These are phyloP conservation scores for Zizania latifolia DNA, from an alignment of 176 grass and related monocot species.

Conservation along the genomic window DNA sequence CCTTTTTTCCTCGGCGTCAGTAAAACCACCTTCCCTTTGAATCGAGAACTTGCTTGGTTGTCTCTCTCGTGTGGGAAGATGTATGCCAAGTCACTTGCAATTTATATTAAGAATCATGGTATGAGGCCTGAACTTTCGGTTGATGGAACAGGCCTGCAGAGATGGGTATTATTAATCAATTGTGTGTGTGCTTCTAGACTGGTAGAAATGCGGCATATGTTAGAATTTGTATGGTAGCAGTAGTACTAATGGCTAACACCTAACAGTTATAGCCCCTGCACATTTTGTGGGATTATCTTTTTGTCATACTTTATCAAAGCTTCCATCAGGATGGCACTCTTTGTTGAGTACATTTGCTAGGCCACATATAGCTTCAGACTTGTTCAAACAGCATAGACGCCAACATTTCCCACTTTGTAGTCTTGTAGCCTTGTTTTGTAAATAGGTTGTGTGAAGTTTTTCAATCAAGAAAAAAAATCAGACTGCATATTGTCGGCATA, in stretches of 20 bases:
- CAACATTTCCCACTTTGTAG: neutral
- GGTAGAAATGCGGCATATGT: neutral
- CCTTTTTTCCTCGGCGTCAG: neutral
- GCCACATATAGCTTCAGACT: neutral
- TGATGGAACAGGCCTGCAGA: neutral
- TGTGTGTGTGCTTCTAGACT: neutral
- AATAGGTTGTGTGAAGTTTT: neutral
- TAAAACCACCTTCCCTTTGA: neutral
- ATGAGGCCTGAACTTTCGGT: neutral
- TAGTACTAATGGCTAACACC: neutral
- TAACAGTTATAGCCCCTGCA: neutral
- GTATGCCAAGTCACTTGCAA: no score
- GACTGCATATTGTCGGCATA: neutral
- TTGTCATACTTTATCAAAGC: neutral
- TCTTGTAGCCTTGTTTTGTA: neutral
- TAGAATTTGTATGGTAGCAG: neutral
- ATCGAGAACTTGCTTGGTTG: neutral
- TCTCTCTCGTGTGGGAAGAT: neutral
- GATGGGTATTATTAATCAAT: neutral
- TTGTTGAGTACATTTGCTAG: conserved; percentile 5
- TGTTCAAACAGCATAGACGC: neutral
- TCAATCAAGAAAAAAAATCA: neutral
- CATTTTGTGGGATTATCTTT: neutral
- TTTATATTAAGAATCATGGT: neutral
- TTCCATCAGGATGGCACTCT: neutral